Evolutionary conservation across 371 early-diverging fungal genomes (phyloP).

Genomic region (Syncephalis fuscata): DNA sequence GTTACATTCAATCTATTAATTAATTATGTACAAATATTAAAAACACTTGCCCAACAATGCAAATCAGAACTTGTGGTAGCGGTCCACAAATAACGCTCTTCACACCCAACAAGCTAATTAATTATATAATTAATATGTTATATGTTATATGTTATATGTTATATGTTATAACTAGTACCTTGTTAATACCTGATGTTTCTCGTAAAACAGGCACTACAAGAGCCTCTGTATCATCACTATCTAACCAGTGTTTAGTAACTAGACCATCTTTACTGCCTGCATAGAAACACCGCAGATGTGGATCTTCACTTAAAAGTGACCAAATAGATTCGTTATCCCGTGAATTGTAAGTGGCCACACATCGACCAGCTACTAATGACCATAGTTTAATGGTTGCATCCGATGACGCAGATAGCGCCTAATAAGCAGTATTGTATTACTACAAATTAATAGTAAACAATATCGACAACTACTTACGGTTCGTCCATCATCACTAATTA

Average conservation of each 20-base stretch:
- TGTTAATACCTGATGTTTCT: conserved; percentile 64
- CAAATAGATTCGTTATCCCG: conserved; percentile 83
- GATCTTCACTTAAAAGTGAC: conserved; percentile 71
- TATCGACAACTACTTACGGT: conserved; percentile 25
- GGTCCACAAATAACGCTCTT: conserved; percentile 81
- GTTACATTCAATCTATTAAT: no score
- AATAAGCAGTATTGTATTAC: not conserved
- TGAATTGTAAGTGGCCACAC: conserved; percentile 69
- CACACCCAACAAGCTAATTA: conserved; percentile 48
- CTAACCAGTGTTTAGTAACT: conserved; percentile 39
- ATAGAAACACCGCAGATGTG: conserved; percentile 73
- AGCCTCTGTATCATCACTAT: no score
- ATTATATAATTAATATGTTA: not conserved
- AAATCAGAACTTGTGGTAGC: conserved; percentile 68
- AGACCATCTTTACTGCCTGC: conserved; percentile 82
- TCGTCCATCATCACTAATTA: conserved; percentile 77
- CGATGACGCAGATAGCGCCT: conserved; percentile 81
- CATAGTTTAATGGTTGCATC: conserved; percentile 86
- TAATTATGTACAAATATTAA: not conserved
- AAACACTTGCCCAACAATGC: conserved; percentile 56
- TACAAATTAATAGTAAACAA: not conserved
- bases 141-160: not conserved
- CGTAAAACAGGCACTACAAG: conserved; percentile 55
- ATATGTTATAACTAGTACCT: conserved; percentile 18
- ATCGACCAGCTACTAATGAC: conserved; percentile 75